Evolutionary conservation across 2,329 filamentous ascomycete species (phyloP).

Genomic region (Rhynchosporium graminicola): DNA sequence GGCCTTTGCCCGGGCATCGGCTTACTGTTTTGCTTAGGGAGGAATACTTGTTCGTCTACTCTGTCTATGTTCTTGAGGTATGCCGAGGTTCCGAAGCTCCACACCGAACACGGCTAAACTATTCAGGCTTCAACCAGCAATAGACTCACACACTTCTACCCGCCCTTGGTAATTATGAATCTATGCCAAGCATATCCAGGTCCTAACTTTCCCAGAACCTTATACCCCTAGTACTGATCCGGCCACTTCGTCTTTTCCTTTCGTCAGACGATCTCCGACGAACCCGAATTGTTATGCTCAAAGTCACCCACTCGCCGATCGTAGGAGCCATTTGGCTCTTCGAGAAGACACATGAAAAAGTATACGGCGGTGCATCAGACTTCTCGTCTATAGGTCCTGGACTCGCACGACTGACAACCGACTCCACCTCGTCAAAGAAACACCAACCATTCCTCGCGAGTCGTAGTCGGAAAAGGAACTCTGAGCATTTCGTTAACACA

Average conservation of each 20-base stretch:
- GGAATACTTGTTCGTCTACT: slow-evolving; percentile 79
- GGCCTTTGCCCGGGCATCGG: too few relatives aligned
- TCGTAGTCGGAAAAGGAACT: slow-evolving; percentile 25
- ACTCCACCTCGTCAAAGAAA: slow-evolving; percentile 19
- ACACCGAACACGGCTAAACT: slow-evolving; percentile 5
- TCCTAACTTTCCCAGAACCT: slow-evolving; percentile 57
- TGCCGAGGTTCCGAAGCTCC: not conserved
- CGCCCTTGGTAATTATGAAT: slow-evolving; percentile 51
- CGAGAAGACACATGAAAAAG: slow-evolving; percentile 45
- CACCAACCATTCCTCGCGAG: slow-evolving; percentile 32
- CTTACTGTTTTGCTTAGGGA: slow-evolving; percentile 47
- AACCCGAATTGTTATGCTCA: slow-evolving; percentile 62
- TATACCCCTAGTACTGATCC: slow-evolving; percentile 68
- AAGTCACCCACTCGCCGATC: slow-evolving; percentile 65
- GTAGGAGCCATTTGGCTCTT: slow-evolving; percentile 63
- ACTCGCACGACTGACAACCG: slow-evolving; percentile 9
- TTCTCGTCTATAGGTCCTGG: slow-evolving; percentile 31
- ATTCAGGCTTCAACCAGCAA: slow-evolving; percentile 65
- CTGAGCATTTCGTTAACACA: slow-evolving; percentile 25
- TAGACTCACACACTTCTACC: slow-evolving; percentile 68
- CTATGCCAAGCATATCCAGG: slow-evolving; percentile 31
- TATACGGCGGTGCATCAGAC: slow-evolving; percentile 24
- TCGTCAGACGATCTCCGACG: slow-evolving; percentile 64
- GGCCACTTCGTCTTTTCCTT: slow-evolving; percentile 70
- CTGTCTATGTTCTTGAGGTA: slow-evolving; percentile 60